Evolutionary conservation across 2,329 filamentous ascomycete genomes (phyloP).

Genomic region (Fusarium austroafricanum): DNA sequence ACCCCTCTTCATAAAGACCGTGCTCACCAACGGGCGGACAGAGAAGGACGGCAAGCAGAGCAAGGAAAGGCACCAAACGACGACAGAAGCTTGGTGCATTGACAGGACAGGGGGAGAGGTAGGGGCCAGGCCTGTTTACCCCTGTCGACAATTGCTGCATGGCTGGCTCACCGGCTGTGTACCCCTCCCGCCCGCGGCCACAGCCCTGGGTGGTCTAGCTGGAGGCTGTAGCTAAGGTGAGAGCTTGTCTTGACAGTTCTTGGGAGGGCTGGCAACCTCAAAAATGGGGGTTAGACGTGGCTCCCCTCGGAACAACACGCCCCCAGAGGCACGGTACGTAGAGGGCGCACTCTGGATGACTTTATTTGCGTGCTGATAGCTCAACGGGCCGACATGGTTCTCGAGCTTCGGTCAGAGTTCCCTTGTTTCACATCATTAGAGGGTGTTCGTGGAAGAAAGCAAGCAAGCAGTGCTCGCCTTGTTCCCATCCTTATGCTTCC

Average conservation of each 20-base stretch:
- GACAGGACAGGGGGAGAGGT: constrained; percentile 32
- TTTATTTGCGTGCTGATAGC: constrained; percentile 15
- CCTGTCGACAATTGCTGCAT: constrained; percentile 41
- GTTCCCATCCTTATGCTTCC: constrained; percentile 3
- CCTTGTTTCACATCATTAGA: constrained; percentile 25
- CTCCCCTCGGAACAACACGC: constrained; percentile 42
- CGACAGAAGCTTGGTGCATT: constrained; percentile 21
- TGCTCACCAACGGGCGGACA: constrained; percentile 1
- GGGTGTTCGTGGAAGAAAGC: background rate
- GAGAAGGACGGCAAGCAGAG: background rate
- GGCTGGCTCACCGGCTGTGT: constrained; percentile 43
- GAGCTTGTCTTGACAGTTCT: constrained; percentile 32
- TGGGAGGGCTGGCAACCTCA: constrained; percentile 18
- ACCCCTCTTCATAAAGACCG: constrained; percentile 12
- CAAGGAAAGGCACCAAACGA: constrained; percentile 16
- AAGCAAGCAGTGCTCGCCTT: constrained; percentile 10
- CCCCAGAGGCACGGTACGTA: constrained; percentile 14
- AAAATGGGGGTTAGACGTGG: constrained; percentile 42
- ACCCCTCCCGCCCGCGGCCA: constrained; percentile 35
- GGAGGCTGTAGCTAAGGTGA: background rate
- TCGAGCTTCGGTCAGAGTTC: constrained; percentile 18
- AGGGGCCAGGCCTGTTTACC: constrained; percentile 27
- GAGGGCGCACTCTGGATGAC: constrained; percentile 8
- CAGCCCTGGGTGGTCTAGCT: constrained; percentile 31
- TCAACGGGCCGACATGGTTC: constrained; percentile 23